Percentiles rank a stretch among this genome's conserved stretches.
phyloP scores from a whole-genome alignment of 139 green algal species.

The Coccomyxa sp. region DNA sequence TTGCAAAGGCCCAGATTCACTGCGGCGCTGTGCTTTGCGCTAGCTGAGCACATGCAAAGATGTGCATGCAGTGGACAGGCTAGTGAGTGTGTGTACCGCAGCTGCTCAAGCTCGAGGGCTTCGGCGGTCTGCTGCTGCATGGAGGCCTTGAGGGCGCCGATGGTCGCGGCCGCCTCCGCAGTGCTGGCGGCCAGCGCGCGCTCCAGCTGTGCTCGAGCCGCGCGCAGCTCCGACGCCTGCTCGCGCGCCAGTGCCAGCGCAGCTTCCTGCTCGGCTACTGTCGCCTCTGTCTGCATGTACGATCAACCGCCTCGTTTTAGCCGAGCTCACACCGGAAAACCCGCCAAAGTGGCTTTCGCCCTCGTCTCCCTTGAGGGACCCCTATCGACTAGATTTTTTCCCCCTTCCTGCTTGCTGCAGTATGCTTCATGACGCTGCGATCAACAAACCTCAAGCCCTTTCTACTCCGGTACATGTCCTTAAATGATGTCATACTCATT shows the following conservation, averaged over 20 bases:
- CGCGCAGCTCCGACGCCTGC: neutral
- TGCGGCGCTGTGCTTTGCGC: neutral
- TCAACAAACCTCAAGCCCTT: neutral
- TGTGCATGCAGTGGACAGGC: neutral
- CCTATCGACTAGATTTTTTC: neutral
- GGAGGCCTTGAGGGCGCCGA: neutral
- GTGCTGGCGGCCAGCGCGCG: conserved; percentile 1
- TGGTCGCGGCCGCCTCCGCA: neutral
- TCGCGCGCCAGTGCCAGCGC: conserved; percentile 1
- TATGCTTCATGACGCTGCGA: neutral
- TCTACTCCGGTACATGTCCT: neutral
- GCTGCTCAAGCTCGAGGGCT: neutral
- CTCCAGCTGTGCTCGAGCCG: conserved; percentile 8
- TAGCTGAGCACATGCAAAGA: neutral
- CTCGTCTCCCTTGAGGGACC: neutral
- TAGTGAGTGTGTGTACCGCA: neutral
- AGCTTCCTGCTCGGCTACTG: neutral
- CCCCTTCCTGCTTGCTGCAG: neutral
- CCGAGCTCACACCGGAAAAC: neutral
- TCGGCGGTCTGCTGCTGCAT: neutral
- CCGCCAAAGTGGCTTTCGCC: neutral
- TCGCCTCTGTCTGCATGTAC: neutral
- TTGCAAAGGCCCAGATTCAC: neutral
- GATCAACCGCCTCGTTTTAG: neutral
- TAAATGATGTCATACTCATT: neutral